Percentiles rank a stretch among this genome's conserved stretches.
Conservation (phyloP, 495 filamentous ascomycete genomes). For the Aspergillus bridgeri region DNA sequence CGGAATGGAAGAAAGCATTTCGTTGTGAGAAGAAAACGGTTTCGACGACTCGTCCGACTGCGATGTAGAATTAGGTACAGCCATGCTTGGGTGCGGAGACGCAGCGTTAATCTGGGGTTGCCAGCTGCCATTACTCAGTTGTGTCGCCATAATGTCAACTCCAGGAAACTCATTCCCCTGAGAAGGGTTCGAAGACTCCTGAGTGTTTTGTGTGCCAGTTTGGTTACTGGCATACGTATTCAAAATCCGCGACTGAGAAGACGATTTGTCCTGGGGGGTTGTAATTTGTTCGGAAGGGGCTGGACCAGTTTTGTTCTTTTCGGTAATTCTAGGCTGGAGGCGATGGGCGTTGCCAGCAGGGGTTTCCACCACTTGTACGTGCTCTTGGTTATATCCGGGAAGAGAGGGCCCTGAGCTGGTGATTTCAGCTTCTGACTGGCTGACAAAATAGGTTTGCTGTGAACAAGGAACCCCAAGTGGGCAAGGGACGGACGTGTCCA, state of each 20-base stretch:
- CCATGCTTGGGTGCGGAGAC: constrained; percentile 27
- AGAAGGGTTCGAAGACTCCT: constrained; percentile 13
- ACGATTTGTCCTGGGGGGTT: constrained; percentile 31
- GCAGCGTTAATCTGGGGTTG: constrained; percentile 14
- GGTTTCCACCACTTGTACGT: constrained; percentile 39
- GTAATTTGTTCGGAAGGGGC: constrained; percentile 13
- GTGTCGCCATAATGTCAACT: constrained; percentile 24
- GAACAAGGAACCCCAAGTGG: constrained; percentile 33
- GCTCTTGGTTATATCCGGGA: constrained; percentile 16
- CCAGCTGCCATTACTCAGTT: constrained; percentile 17
- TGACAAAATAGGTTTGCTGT: constrained; percentile 24
- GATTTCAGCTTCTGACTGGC: constrained; percentile 25
- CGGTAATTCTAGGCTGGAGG: constrained; percentile 4
- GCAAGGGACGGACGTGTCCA: constrained; percentile 52
- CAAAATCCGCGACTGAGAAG: constrained; percentile 37
- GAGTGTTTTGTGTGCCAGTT: constrained; percentile 21
- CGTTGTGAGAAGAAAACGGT: constrained; percentile 18
- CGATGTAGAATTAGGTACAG: constrained; percentile 14
- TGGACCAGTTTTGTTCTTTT: neutral
- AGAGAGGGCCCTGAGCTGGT: constrained; percentile 26
- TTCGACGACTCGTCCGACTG: constrained; percentile 17
- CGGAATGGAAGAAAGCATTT: constrained; percentile 15
- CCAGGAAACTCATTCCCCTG: constrained; percentile 5
- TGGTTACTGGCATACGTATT: constrained; percentile 29
- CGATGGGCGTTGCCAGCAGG: constrained; percentile 20